Base-by-base conservation (phyloP, 148 eudicot species). In the Fagopyrum tataricum region DNA sequence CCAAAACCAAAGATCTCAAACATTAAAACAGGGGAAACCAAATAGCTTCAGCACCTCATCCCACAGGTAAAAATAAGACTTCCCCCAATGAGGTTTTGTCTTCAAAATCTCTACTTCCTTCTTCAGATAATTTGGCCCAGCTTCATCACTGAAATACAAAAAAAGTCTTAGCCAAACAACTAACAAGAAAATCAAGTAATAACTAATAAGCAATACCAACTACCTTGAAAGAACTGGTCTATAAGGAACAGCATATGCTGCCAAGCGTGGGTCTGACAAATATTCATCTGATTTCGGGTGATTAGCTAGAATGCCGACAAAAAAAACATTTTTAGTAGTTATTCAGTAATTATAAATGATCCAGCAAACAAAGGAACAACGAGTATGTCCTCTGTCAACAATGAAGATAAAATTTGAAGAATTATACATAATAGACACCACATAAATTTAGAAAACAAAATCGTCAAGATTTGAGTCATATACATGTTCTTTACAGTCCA, bases 211-310 rank as follows among this genome's bases (percentile, higher is more conserved):
- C 71, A 74, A 69, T 48, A 59, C 59, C 37, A 68, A 81, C 56
- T 87, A 95, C 98, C 96, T 39, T 70, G 91, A 80, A 71, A 90
- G 79, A 26, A 91, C 91, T 72, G 86, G 93, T 64, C 82, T 72
- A 82, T 85, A 84, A 74, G 99, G 99, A 73, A 95, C 96, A 76
- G 99, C 99, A 86, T 95, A 95, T 79, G 99, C 99, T 47, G 99
- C 97, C 79, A 95, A 90, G 71, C 97, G 88, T 73, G 97, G 92
- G 71, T 95, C 92, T 41, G 92, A 88, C 72, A 83, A 84, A 80
- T 90, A 95, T 76, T 95, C 97, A 73, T 95, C 97, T 78, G 99
- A 86, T 84, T 95, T 95, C 75, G 96, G 96, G 81, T 95, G 97
- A 79, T 84, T 93, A 78, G 99, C 99, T 95, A 79, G 61, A 78